Evolutionary conservation across 495 filamentous ascomycete genomes (phyloP).

Genomic region (Niebla homalea): DNA sequence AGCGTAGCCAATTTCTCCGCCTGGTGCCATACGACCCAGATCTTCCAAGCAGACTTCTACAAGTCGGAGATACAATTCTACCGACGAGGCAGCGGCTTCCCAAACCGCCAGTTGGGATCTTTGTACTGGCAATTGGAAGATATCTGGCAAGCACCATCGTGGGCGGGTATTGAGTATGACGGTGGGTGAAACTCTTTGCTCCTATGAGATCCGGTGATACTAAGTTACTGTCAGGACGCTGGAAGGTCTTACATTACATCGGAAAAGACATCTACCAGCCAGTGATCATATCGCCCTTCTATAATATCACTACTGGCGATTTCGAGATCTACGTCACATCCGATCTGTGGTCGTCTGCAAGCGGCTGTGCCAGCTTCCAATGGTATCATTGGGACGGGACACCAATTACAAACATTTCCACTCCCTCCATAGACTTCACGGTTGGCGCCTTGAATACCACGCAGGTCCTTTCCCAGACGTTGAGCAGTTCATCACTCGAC

Average conservation of each 20-base stretch:
- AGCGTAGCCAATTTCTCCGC: constrained; percentile 50
- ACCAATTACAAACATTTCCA: constrained; percentile 19
- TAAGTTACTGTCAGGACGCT: constrained; percentile 37
- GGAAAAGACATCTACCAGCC: constrained; percentile 48
- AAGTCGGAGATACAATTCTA: constrained; percentile 52
- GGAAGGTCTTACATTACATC: constrained; percentile 51
- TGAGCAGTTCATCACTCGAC: constrained; percentile 24
- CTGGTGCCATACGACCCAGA: constrained; percentile 54
- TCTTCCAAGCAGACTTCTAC: constrained; percentile 58
- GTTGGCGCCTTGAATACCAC: constrained; percentile 52
- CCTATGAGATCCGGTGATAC: not conserved
- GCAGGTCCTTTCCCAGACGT: constrained; percentile 33
- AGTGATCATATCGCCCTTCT: constrained; percentile 49
- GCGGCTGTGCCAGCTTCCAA: constrained; percentile 19
- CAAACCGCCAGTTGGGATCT: constrained; percentile 46
- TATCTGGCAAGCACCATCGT: constrained; percentile 57
- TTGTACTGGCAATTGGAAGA: constrained; percentile 62
- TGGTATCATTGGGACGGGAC: constrained; percentile 27
- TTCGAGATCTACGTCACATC: constrained; percentile 48
- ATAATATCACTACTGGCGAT: constrained; percentile 39
- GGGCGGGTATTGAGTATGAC: constrained; percentile 30
- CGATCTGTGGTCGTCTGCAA: constrained; percentile 33
- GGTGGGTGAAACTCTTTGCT: not conserved
- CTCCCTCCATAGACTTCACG: constrained; percentile 27
- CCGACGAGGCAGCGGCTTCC: constrained; percentile 45